Evolutionary conservation across 202 grass and related monocot species (phyloP), one percentile per base, ranked within the genome.

Genomic region (Carex sylvatica): DNA sequence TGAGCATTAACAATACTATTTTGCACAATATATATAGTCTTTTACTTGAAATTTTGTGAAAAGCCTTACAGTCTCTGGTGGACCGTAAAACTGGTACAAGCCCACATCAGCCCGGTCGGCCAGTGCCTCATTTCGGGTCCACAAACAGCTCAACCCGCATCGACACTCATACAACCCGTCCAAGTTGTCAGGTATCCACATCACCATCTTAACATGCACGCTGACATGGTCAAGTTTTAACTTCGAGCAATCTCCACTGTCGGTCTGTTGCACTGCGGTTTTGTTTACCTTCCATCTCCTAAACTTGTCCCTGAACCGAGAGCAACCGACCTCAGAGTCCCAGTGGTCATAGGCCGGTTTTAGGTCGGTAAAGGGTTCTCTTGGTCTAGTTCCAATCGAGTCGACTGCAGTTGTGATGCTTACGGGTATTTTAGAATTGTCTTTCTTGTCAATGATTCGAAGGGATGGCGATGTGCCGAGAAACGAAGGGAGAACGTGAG

Each of bases 91-190:
- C 49, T 85, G 70, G 79, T 77, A 89, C 59, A 86, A 68, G n/a
- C 38, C 78, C 22, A 85, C 83, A 61, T 89, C 78, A 16, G 83
- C 60, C 9, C 12, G 62, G 31, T 85, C 70, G 16, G 87, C 87
- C 2, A 89, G 55, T 10, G 79, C 87, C 8, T 65, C 70, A 13
- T 81, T 85, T 72, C 40, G 31, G 78, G 33, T 85, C 83, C 78
- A 89, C 52, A 89, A 18, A 14, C 79, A 89, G 9, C 76, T 86
- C 62, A 89, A 49, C 12, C 87, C 83, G 3, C 83, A 89, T 46
- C 62, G 78, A 55, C 87, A 89, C 47, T 83, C 61, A 33, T 87
- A 61, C 60, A 84, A 54, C 24, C 68, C 67, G 1, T 63, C 70
- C 19, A 62, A 49, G 0, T 62, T n/a, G 2, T 69, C 63, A n/a